A percentile compares a stretch with the other conserved stretches of the same genome.
Conservation (phyloP, 257 asterid species). For the Echium plantagineum region DNA sequence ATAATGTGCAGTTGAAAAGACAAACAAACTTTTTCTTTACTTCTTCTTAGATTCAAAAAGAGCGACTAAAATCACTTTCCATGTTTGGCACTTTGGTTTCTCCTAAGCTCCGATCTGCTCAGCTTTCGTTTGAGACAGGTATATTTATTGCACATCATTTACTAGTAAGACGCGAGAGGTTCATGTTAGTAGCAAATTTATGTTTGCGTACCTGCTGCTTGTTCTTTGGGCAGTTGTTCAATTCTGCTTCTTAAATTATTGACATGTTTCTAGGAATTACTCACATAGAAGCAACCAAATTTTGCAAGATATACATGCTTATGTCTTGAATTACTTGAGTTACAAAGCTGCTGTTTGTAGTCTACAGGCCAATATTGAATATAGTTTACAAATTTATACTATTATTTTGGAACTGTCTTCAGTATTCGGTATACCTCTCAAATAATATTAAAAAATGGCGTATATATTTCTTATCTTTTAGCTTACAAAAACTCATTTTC, state of each 20-base stretch:
- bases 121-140: constrained; percentile 86
- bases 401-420: too few species aligned
- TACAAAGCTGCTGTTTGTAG: neutral
- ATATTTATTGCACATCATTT: constrained; percentile 1
- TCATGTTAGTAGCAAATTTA: too few species aligned
- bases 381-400: too few species aligned
- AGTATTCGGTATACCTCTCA: too few species aligned
- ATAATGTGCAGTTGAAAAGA: neutral
- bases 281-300: too few species aligned
- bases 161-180: neutral
- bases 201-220: too few species aligned
- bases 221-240: too few species aligned
- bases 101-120: constrained; percentile 91
- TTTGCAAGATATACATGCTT: too few species aligned
- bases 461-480: neutral
- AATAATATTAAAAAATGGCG: neutral
- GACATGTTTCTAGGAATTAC: too few species aligned
- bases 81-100: constrained; percentile 80
- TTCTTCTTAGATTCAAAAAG: constrained; percentile 41
- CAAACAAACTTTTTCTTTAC: neutral
- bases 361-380: too few species aligned
- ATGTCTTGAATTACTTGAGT: neutral
- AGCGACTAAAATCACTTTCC: constrained; percentile 52
- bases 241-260: too few species aligned
- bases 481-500: neutral